Base-by-base conservation (phyloP, 1,284 basidiomycete species). In the Irpex sp. region DNA sequence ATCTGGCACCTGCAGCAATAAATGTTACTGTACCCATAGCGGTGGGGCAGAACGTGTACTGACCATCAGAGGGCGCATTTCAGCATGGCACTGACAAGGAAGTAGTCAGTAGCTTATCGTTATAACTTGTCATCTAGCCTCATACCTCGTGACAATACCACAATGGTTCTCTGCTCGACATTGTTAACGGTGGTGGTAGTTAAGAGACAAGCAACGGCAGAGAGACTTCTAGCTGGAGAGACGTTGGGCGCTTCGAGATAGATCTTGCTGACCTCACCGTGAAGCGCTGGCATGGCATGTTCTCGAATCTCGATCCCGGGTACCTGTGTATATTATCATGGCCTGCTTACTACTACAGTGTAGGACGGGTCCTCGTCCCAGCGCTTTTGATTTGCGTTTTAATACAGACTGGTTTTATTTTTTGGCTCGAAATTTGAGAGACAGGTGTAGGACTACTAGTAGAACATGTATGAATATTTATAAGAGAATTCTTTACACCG, bases 61-160 rank as follows among this genome's bases (percentile, higher is more conserved):
- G 66, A 91, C 91, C 90, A 92, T 92, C 58, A 92, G 74, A 1
- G 91, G 90, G 59, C 84, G 76, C 88, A 90, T 93, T 76, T 93
- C 91, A 63, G 87, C 82, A 73, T 86, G 81, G 70, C 91, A 93
- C 91, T 91, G 70, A 11, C 60, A 58, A 57, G 13, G 5, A 33
- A 31, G 53, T 65, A 61, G 21, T 59, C 37, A 62, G 65, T 5
- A 69, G 58, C 58, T 61, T 35, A 59, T 57, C 64, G 35, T 56
- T 50, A 9, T n/a, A 31, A 57, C 15, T 11, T 57, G 7, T 15
- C 19, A 7, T 31, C 57, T 58, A n/a, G 37, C 36, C 5, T 75
- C 79, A 17, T 53, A 88, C 90, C 77, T 91, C 80, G 72, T 93
- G 88, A 66, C 90, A 93, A 70, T 79, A 93, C 90, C 91, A 93